Evolutionary conservation across 371 early-diverging fungal species (phyloP).

Genomic region (Dichotomocladium elegans): DNA sequence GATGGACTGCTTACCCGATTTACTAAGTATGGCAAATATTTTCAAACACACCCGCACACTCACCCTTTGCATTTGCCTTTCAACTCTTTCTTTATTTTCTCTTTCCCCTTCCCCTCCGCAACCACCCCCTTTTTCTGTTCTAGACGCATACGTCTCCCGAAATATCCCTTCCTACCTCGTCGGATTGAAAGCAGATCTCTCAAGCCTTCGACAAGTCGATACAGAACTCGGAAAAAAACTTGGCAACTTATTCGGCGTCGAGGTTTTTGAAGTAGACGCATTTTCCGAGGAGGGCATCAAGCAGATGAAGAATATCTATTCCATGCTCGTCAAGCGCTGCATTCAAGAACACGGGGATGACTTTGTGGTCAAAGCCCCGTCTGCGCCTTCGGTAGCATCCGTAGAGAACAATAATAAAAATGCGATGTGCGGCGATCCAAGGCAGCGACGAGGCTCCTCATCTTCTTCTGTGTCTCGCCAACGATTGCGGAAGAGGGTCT

Average conservation of each 20-base stretch:
- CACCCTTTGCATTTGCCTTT: background rate
- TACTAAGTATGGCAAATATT: conserved; percentile 30
- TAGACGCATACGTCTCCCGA: conserved; percentile 24
- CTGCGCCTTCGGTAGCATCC: background rate
- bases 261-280: conserved; percentile 21
- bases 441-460: conserved; percentile 1
- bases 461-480: too few species aligned
- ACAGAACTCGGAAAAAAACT: conserved; percentile 17
- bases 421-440: background rate
- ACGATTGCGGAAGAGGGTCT: too few species aligned
- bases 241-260: conserved; percentile 18
- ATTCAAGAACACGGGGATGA: conserved; percentile 10
- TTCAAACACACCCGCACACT: conserved; percentile 1
- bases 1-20: conserved; percentile 29
- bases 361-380: background rate
- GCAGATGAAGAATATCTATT: conserved; percentile 24
- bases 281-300: conserved; percentile 25
- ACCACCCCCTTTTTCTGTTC: background rate
- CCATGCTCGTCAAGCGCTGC: conserved; percentile 10
- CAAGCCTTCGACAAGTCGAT: conserved; percentile 19
- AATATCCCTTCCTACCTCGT: conserved; percentile 31
- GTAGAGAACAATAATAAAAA: background rate
- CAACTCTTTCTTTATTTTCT: conserved; percentile 2
- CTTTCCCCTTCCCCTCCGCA: background rate
- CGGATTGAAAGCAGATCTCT: conserved; percentile 30